Percentiles rank a stretch among this genome's conserved stretches.
Evolutionary conservation across 2,329 filamentous ascomycete species (phyloP).

Genomic region (Diaporthe amygdali): DNA sequence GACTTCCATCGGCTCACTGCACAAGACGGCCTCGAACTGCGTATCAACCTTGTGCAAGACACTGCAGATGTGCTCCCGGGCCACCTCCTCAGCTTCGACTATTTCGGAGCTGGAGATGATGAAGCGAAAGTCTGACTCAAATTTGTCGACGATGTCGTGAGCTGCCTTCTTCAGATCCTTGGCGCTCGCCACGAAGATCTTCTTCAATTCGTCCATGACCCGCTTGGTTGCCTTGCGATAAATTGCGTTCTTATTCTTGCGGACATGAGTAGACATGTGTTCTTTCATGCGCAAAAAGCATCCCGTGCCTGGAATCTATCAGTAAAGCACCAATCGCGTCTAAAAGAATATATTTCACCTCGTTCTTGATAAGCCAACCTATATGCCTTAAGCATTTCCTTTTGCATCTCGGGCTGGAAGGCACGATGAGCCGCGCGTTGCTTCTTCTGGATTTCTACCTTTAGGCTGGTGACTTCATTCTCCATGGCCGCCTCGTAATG

Average conservation of each 20-base stretch:
- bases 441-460: neutral
- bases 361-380: neutral
- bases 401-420: neutral
- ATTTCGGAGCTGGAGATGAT: neutral
- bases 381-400: neutral
- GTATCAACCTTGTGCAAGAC: constrained; percentile 10
- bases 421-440: constrained; percentile 5
- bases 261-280: neutral
- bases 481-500: neutral
- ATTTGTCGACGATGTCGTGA: neutral
- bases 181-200: neutral
- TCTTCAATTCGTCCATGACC: neutral
- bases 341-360: neutral
- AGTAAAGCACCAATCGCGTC: neutral
- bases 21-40: constrained; percentile 2
- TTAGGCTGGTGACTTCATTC: neutral
- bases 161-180: neutral
- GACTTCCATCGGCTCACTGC: neutral
- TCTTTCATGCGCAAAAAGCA: neutral
- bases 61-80: neutral
- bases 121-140: neutral
- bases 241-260: neutral
- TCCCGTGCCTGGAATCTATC: neutral
- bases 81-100: constrained; percentile 9
- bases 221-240: neutral